A percentile compares a stretch with the other conserved stretches of the same genome.
phyloP scores from a whole-genome alignment of 2,329 filamentous ascomycete species.

The Phialophora verrucosa region DNA sequence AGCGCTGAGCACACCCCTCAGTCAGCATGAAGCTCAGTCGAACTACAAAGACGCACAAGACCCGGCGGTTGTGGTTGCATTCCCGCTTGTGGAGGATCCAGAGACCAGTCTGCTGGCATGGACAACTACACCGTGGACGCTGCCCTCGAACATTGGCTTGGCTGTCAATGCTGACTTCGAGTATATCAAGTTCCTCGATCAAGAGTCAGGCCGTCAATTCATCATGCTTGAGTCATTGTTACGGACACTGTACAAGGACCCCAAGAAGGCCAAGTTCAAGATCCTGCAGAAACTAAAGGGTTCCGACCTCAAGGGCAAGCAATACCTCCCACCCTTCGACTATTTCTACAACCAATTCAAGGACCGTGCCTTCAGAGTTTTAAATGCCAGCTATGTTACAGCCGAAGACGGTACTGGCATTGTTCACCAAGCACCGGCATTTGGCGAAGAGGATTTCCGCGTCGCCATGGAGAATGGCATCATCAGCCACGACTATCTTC shows the following conservation, averaged over 20 bases:
- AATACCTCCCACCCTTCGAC: slow-evolving; percentile 79
- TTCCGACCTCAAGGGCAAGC: slow-evolving; percentile 79
- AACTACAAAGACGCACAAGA: slow-evolving; percentile 90
- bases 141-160: slow-evolving; percentile 76
- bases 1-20: slow-evolving; percentile 78
- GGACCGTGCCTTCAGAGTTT: slow-evolving; percentile 75
- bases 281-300: slow-evolving; percentile 75
- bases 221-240: slow-evolving; percentile 79
- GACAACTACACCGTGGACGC: slow-evolving; percentile 83
- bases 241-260: slow-evolving; percentile 81
- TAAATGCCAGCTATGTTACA: slow-evolving; percentile 81
- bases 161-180: slow-evolving; percentile 78
- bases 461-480: slow-evolving; percentile 74
- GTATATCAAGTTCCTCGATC: slow-evolving; percentile 79
- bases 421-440: slow-evolving; percentile 85
- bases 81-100: slow-evolving; percentile 76
- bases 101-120: slow-evolving; percentile 75
- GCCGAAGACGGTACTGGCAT: slow-evolving; percentile 84
- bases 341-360: slow-evolving; percentile 86
- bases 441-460: slow-evolving; percentile 89
- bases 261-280: slow-evolving; percentile 89
- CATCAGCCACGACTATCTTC: slow-evolving; percentile 72
- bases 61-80: slow-evolving; percentile 80
- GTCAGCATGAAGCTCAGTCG: slow-evolving; percentile 87
- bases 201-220: slow-evolving; percentile 76